Evolutionary conservation across 768 basidiomycete species (phyloP).

Genomic region (Sarcodon aspratus): DNA sequence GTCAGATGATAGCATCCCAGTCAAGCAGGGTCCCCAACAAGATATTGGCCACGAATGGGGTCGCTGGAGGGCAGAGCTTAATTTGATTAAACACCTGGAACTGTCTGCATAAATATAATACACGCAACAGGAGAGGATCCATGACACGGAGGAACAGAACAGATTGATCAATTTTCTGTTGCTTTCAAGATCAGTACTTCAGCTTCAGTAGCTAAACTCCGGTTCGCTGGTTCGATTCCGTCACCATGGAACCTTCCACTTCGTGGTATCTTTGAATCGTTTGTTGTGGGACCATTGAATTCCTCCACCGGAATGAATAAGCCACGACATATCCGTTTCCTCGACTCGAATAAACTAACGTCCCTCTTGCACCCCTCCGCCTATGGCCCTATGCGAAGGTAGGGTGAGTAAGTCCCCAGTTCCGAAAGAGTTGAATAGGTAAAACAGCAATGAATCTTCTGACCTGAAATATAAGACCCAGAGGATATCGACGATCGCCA

Average conservation of each 20-base stretch:
- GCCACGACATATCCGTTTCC: slow-evolving; percentile 50
- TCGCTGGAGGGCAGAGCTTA: no score
- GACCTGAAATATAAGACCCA: slow-evolving; percentile 98
- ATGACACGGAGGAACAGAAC: no score
- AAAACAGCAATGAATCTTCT: slow-evolving; percentile 77
- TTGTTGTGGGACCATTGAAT: slow-evolving; percentile 61
- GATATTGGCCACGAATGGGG: no score
- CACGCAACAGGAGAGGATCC: no score
- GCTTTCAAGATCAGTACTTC: no score
- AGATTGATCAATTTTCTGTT: no score
- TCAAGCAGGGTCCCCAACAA: no score
- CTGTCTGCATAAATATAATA: no score
- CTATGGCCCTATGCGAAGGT: slow-evolving; percentile 71
- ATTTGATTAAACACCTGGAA: no score
- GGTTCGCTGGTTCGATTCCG: slow-evolving; percentile 35
- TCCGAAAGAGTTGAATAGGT: slow-evolving; percentile 82
- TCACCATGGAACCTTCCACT: slow-evolving; percentile 30
- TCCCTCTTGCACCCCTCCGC: slow-evolving; percentile 54
- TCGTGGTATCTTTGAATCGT: slow-evolving; percentile 53
- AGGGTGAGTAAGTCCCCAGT: slow-evolving; percentile 78
- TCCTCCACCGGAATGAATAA: slow-evolving; percentile 52
- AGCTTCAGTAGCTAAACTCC: slow-evolving; percentile 48
- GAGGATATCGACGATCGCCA: slow-evolving; percentile 88
- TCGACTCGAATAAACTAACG: slow-evolving; percentile 40
- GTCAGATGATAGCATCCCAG: no score